Conservation (phyloP, 768 basidiomycete genomes). For the Peribolospora kevripleyi region DNA sequence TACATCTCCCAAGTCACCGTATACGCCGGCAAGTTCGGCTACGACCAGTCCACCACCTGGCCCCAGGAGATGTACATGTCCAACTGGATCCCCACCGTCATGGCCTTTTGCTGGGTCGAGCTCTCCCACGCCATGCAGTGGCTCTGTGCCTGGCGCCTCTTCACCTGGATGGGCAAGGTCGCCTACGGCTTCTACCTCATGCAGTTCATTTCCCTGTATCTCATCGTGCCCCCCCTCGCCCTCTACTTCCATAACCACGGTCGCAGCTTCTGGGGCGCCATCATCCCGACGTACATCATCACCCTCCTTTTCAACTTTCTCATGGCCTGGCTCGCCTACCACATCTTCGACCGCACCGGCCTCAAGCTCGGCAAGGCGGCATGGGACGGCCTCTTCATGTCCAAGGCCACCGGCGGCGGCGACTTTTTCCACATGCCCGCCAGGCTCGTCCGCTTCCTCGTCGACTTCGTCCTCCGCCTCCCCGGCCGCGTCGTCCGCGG, state of each 20-base stretch:
- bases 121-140: conserved; percentile 17
- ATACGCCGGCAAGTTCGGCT: conserved; percentile 14
- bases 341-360: conserved; percentile 16
- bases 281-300: conserved; percentile 16
- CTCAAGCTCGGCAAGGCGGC: conserved; percentile 18
- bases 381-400: conserved; percentile 18
- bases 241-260: conserved; percentile 12
- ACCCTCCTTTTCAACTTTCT: conserved; percentile 16
- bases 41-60: conserved; percentile 12
- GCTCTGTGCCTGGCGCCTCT: conserved; percentile 16
- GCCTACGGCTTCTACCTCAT: conserved; percentile 19
- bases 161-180: conserved; percentile 18
- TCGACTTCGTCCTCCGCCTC: conserved; percentile 9
- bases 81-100: conserved; percentile 7
- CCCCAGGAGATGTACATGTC: conserved; percentile 17
- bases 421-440: conserved; percentile 8
- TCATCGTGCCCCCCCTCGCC: conserved; percentile 16
- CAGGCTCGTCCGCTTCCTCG: conserved; percentile 11
- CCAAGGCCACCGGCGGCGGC: conserved; percentile 15
- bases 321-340: conserved; percentile 22
- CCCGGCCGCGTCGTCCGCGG: conserved; percentile 8
- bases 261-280: conserved; percentile 13
- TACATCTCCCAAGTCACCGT: conserved; percentile 13
- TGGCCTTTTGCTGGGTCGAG: conserved; percentile 13
- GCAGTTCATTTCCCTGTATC: conserved; percentile 18